Conservation (phyloP, 2,329 filamentous ascomycete species). For the Ophiostoma novo-ulmi region DNA sequence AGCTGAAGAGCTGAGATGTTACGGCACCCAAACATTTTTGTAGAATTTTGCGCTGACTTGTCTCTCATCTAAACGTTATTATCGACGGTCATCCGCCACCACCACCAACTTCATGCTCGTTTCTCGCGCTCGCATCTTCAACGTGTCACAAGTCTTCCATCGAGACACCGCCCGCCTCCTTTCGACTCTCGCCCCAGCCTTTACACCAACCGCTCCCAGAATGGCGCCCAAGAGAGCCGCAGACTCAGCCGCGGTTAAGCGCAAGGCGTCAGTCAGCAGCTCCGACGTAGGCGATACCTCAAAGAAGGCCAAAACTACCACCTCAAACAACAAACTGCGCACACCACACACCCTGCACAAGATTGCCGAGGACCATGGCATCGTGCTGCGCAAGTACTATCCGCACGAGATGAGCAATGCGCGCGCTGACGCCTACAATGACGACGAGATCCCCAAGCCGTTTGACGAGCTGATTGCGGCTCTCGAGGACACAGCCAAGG, state of each 20-base stretch:
- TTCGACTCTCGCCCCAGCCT: neutral
- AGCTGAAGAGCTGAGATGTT: neutral
- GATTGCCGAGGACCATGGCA: constrained; percentile 50
- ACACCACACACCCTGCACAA: constrained; percentile 45
- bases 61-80: neutral
- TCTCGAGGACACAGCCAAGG: constrained; percentile 57
- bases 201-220: neutral
- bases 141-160: neutral
- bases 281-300: neutral
- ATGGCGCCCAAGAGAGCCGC: constrained; percentile 3
- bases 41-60: neutral
- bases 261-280: neutral
- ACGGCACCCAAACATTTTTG: neutral
- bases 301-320: constrained; percentile 6
- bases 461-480: constrained; percentile 62
- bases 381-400: constrained; percentile 71
- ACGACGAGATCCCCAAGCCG: constrained; percentile 64
- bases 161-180: neutral
- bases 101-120: neutral
- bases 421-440: constrained; percentile 68
- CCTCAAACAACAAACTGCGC: constrained; percentile 32
- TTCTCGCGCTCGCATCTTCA: neutral
- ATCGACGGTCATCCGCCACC: neutral
- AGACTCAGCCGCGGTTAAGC: neutral
- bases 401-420: constrained; percentile 80